These are phyloP conservation scores for Xylaria grammica DNA, from an alignment of 495 filamentous ascomycete species.

Conservation along the genomic window DNA sequence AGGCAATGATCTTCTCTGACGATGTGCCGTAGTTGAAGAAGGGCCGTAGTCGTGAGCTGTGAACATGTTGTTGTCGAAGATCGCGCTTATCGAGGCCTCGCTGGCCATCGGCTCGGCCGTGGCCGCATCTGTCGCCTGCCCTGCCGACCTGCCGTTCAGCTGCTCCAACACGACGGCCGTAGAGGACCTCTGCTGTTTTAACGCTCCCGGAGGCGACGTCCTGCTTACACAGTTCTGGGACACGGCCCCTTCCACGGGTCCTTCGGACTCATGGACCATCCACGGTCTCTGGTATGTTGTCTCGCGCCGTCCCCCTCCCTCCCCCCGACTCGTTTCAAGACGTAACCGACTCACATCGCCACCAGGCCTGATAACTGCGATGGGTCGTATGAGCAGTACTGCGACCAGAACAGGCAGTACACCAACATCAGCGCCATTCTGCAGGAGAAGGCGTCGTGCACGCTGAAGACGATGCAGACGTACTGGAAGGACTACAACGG, in stretches of 20 bases:
- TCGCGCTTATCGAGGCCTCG: background rate
- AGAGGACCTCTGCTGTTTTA: constrained; percentile 75
- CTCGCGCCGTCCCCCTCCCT: constrained; percentile 6
- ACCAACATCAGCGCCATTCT: constrained; percentile 63
- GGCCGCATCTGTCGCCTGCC: constrained; percentile 29
- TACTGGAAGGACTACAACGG: constrained; percentile 68
- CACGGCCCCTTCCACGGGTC: constrained; percentile 69
- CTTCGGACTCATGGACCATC: constrained; percentile 78
- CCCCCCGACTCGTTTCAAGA: background rate
- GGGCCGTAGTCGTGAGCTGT: background rate
- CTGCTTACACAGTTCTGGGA: constrained; percentile 89
- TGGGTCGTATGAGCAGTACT: constrained; percentile 72
- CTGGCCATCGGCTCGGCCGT: constrained; percentile 17
- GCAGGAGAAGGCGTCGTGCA: constrained; percentile 22
- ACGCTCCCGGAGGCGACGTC: constrained; percentile 74
- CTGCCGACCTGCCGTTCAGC: constrained; percentile 36
- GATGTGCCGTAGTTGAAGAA: background rate
- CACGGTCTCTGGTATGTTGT: constrained; percentile 70
- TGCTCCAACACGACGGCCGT: constrained; percentile 46
- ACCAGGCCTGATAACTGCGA: constrained; percentile 72
- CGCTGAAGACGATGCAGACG: constrained; percentile 68
- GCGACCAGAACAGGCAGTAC: constrained; percentile 67
- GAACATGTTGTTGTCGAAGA: background rate
- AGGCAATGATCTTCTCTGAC: background rate
- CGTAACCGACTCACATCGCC: constrained; percentile 30